Percentiles rank a stretch among this genome's conserved stretches.
phyloP scores from a whole-genome alignment of 331 rosid species.

The Saraca asoca region DNA sequence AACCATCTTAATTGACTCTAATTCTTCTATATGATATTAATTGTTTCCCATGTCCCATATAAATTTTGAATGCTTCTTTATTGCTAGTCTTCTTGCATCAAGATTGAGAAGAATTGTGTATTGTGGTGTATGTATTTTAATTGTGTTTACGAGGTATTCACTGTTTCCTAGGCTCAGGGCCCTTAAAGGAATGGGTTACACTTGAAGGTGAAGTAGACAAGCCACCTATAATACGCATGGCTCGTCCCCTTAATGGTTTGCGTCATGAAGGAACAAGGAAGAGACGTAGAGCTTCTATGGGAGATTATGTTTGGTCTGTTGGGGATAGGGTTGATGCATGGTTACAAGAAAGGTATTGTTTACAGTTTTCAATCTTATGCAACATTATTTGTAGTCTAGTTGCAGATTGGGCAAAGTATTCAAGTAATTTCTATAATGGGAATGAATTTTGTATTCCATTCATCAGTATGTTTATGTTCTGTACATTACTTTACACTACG shows the following conservation, averaged over 20 bases:
- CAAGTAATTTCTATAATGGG: too few relatives aligned
- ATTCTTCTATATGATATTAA: slow-evolving; percentile 4
- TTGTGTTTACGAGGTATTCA: slow-evolving; percentile 17
- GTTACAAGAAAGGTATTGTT: slow-evolving; percentile 78
- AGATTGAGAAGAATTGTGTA: slow-evolving; percentile 1
- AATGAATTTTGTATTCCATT: too few relatives aligned
- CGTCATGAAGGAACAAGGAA: slow-evolving; percentile 87
- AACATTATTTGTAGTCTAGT: not conserved
- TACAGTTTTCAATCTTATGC: not conserved
- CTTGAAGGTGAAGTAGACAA: slow-evolving; percentile 62
- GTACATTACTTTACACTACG: not conserved
- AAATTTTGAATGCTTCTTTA: not conserved
- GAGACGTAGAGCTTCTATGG: slow-evolving; percentile 87
- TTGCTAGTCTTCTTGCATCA: not conserved
- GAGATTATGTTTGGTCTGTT: slow-evolving; percentile 82
- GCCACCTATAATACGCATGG: slow-evolving; percentile 69
- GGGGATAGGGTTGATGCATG: slow-evolving; percentile 96
- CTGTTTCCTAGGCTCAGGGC: slow-evolving; percentile 53
- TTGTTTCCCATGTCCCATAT: slow-evolving; percentile 14
- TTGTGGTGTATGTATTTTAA: not conserved
- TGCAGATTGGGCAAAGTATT: too few relatives aligned
- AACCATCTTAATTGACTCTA: too few relatives aligned
- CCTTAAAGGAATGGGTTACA: slow-evolving; percentile 83
- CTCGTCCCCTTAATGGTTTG: slow-evolving; percentile 68
- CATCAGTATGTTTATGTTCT: not conserved